These are phyloP conservation scores for Xylariaceae sp. DNA, from an alignment of 2,329 filamentous ascomycete genomes.

Conservation along the genomic window DNA sequence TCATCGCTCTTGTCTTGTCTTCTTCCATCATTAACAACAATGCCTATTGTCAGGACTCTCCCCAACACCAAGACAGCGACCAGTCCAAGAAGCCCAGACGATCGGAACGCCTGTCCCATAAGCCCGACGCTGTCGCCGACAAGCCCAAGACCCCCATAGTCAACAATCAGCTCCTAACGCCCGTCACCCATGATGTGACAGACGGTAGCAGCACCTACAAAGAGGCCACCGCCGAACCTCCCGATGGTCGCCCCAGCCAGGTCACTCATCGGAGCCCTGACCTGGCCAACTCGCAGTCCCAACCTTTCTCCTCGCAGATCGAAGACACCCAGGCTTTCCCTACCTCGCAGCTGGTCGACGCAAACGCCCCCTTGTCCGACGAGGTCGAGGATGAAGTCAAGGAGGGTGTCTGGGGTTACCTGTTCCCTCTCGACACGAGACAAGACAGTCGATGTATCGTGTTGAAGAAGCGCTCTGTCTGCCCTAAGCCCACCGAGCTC, in stretches of 20 bases:
- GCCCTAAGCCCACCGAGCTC: conserved; percentile 52
- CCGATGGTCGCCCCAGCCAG: conserved; percentile 54
- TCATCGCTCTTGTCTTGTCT: conserved; percentile 3
- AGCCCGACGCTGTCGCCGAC: conserved; percentile 34
- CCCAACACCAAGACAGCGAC: conserved; percentile 59
- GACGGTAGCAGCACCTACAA: conserved; percentile 55
- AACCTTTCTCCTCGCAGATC: conserved; percentile 55
- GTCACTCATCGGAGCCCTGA: conserved; percentile 47
- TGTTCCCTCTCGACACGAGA: conserved; percentile 72
- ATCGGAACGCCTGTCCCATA: conserved; percentile 64
- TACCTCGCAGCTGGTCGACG: conserved; percentile 70
- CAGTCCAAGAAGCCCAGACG: conserved; percentile 74
- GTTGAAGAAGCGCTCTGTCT: conserved; percentile 67
- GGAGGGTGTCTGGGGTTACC: conserved; percentile 92
- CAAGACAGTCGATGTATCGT: conserved; percentile 64
- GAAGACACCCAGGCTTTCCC: conserved; percentile 55
- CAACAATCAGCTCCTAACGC: conserved; percentile 68
- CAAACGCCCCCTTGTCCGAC: conserved; percentile 65
- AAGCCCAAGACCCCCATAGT: conserved; percentile 53
- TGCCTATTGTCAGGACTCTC: conserved; percentile 25
- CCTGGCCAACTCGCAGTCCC: conserved; percentile 40
- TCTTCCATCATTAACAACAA: conserved; percentile 20
- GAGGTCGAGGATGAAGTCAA: conserved; percentile 78
- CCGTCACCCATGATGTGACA: conserved; percentile 61
- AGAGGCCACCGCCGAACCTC: conserved; percentile 66